A percentile compares a stretch with the other conserved stretches of the same genome.
Conservation (phyloP, 371 early-diverging fungal genomes). For the Mycotypha africana region DNA sequence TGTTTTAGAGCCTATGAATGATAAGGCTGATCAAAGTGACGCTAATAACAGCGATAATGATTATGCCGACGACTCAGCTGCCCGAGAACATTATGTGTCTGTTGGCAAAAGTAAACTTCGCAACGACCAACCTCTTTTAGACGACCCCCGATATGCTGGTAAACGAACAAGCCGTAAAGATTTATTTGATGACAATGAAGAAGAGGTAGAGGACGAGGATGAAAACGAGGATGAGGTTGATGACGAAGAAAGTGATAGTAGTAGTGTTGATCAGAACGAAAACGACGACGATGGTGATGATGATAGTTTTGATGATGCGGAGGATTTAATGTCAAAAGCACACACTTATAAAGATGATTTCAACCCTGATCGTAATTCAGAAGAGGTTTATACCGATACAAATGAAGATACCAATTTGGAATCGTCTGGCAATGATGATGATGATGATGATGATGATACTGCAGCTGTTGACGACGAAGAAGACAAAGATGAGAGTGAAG, state of each 20-base stretch:
- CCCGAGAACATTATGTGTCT: slow-evolving; percentile 64
- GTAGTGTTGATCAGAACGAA: no score
- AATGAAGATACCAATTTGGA: slow-evolving; percentile 20
- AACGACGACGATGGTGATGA: slow-evolving; percentile 4
- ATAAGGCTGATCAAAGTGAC: slow-evolving; percentile 45
- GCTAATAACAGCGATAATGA: no score
- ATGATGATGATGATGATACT: slow-evolving; percentile 25
- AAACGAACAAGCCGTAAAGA: slow-evolving; percentile 61
- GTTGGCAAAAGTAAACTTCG: slow-evolving; percentile 72
- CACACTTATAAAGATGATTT: slow-evolving; percentile 6
- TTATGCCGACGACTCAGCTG: slow-evolving; percentile 39
- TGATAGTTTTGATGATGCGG: slow-evolving; percentile 31
- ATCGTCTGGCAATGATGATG: slow-evolving; percentile 23
- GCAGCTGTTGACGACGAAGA: slow-evolving; percentile 14
- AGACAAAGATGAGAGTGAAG: slow-evolving; percentile 64
- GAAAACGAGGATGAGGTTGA: slow-evolving; percentile 31
- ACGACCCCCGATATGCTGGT: slow-evolving; percentile 78
- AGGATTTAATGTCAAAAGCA: slow-evolving; percentile 17
- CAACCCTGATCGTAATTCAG: slow-evolving; percentile 13
- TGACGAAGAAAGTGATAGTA: slow-evolving; percentile 14
- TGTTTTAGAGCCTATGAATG: slow-evolving; percentile 46
- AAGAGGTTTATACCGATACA: slow-evolving; percentile 10
- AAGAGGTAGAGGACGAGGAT: slow-evolving; percentile 22
- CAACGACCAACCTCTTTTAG: slow-evolving; percentile 51
- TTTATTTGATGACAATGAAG: slow-evolving; percentile 47